A percentile compares a stretch with the other conserved stretches of the same genome.
phyloP scores from a whole-genome alignment of 805 yeast genomes.

The Wickerhamiella domercqiae region DNA sequence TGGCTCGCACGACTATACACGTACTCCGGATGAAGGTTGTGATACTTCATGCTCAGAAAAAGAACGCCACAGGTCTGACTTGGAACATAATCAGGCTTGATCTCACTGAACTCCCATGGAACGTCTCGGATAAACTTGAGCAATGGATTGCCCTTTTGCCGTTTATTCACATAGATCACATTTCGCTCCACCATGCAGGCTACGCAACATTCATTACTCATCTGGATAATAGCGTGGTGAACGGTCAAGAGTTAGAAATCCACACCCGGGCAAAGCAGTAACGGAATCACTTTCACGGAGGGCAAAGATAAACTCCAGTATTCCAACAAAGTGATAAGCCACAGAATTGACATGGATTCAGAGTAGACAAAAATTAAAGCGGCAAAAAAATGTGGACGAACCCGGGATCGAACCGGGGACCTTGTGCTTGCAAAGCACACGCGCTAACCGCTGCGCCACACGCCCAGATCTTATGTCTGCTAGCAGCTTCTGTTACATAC shows the following conservation, averaged over 20 bases:
- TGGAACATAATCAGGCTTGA: constrained; percentile 26
- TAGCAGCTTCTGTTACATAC: no score
- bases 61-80: constrained; percentile 24
- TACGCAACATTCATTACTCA: not conserved
- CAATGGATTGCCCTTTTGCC: constrained; percentile 22
- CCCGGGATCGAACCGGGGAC: constrained; percentile 15
- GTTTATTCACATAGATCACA: constrained; percentile 1
- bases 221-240: no score
- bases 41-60: constrained; percentile 24
- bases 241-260: no score
- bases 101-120: constrained; percentile 19
- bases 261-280: no score
- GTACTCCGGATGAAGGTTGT: constrained; percentile 28
- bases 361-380: no score
- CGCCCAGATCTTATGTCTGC: constrained; percentile 7
- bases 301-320: no score
- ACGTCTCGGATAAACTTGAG: constrained; percentile 17
- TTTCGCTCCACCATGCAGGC: not conserved
- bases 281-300: no score
- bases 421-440: constrained; percentile 15
- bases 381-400: constrained; percentile 10
- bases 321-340: no score
- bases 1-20: constrained; percentile 24
- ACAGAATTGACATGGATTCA: no score
- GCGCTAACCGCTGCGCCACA: constrained; percentile 14